Evolutionary conservation across 2,329 filamentous ascomycete species (phyloP), one percentile per base, ranked within the genome.

Genomic region (Hymenoscyphus salicellus): DNA sequence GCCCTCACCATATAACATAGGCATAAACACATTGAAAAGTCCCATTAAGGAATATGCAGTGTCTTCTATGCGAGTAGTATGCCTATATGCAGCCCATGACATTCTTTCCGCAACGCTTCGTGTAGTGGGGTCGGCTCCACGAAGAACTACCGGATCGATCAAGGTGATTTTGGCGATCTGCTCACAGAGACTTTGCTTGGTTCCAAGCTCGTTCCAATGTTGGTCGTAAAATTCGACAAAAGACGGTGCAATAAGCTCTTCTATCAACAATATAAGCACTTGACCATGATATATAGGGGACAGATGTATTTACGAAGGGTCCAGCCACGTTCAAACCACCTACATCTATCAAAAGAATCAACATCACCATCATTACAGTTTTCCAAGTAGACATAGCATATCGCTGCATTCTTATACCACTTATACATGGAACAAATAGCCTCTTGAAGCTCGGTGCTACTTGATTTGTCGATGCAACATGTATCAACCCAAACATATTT

Each of bases 1-100:
- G 1, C 70, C 73, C 61, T 75, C 73, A 11, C 74, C 73, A 60
- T 75, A 75, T 26, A 75, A 66, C 8, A 74, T 64, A 1, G 72
- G 68, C 70, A 75, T 72, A 41, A 73, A 70, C 1, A 75, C 65
- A 41, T 73, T 69, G 63, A 75, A 75, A 0, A 75, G 68, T 7
- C 74, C 74, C 20, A 75, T 66, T 2, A 75, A 68, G 23, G 70
- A 72, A 60, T 75, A 75, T 1, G 74, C 72, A 0, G 66, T 46
- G 33, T 75, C 73, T 60, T 75, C 72, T 3, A 66, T 55, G 3
- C 73, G 69, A 0, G 72, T 68, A 0, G 72, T 73, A 16, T 61
- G 36, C 17, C 73, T 63, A 4, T 41, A 43, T 3, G 73, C 58
- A 1, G 72, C 73, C 74, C 74, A 75, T 2, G 72, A 72, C 69